Percentiles rank a stretch among this genome's conserved stretches.
phyloP scores from a whole-genome alignment of 768 basidiomycete species.

The Hericium erinaceus region DNA sequence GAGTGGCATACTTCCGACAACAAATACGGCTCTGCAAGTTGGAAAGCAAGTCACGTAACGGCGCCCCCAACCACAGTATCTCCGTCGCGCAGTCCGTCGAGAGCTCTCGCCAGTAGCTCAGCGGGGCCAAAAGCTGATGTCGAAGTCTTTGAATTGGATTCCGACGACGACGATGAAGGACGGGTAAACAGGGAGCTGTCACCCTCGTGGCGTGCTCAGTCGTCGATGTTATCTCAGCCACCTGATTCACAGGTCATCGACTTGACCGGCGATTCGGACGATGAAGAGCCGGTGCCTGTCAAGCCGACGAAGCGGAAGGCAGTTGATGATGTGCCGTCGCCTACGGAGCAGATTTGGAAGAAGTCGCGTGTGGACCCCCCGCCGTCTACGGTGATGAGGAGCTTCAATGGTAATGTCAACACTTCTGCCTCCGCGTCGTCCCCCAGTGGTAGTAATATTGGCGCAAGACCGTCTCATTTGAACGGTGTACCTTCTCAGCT shows the following conservation, averaged over 20 bases:
- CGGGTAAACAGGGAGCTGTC: conserved; percentile 71
- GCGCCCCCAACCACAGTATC: conserved; percentile 18
- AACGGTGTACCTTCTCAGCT: conserved; percentile 8
- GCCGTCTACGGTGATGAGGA: conserved; percentile 9
- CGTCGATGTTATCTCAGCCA: conserved; percentile 3
- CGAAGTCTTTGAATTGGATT: conserved; percentile 54
- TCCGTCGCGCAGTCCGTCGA: conserved; percentile 14
- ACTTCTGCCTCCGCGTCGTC: conserved; percentile 5
- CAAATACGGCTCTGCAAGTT: conserved; percentile 66
- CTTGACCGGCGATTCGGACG: conserved; percentile 72
- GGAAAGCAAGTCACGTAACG: conserved; percentile 49
- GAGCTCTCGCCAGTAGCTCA: conserved; percentile 17
- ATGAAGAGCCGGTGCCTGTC: conserved; percentile 29
- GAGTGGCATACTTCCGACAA: conserved; percentile 93
- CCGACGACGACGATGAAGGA: conserved; percentile 63
- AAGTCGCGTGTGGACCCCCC: conserved; percentile 36
- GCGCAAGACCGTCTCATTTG: conserved; percentile 11
- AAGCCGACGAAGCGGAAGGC: conserved; percentile 57
- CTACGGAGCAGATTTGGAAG: conserved; percentile 69
- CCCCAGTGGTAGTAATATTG: conserved; percentile 8
- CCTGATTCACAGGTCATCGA: conserved; percentile 55
- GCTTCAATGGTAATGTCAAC: conserved; percentile 10
- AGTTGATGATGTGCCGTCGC: conserved; percentile 34
- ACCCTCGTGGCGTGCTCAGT: conserved; percentile 35
- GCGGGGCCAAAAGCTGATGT: conserved; percentile 24